These are phyloP conservation scores for Warburgia ugandensis DNA, from an alignment of 164 flowering plant species.

Conservation along the genomic window DNA sequence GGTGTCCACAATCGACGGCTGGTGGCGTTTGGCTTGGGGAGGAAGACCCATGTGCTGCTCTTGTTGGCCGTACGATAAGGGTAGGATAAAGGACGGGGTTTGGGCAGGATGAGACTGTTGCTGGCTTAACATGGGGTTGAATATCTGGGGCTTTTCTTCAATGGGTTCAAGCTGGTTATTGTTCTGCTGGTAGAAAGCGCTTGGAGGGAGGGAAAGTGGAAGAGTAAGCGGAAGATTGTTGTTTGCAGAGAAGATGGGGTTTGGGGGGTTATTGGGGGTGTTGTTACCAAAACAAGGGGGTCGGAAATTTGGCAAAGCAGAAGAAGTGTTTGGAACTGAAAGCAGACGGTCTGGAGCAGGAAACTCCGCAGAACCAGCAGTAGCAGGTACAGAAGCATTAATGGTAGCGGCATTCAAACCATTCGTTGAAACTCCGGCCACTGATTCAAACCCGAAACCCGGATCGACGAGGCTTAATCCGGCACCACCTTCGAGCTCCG, in stretches of 20 bases:
- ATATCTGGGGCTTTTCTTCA: conserved; percentile 58
- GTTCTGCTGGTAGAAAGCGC: conserved; percentile 23
- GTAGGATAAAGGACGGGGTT: conserved; percentile 44
- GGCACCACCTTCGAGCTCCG: conserved; percentile 34
- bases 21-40: conserved; percentile 60
- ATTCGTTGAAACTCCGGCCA: conserved; percentile 10
- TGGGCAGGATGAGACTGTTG: conserved; percentile 35
- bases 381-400: too few relatives aligned
- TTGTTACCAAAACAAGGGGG: conserved; percentile 2
- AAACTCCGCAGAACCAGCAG: too few relatives aligned
- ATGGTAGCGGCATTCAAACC: too few relatives aligned
- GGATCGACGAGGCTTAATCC: too few relatives aligned
- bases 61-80: conserved; percentile 35
- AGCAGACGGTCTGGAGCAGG: too few relatives aligned
- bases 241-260: conserved; percentile 21
- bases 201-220: conserved; percentile 23
- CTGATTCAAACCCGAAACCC: conserved; percentile 35
- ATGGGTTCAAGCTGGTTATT: conserved; percentile 21
- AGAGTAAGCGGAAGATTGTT: conserved; percentile 17
- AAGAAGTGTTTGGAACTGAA: conserved; percentile 14
- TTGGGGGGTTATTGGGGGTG: conserved; percentile 8
- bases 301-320: conserved; percentile 7
- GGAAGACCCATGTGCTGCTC: conserved; percentile 31
- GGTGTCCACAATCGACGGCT: conserved; percentile 18
- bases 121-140: conserved; percentile 42